phyloP scores from a whole-genome alignment of 306 rosid genomes.

The Nissolia schottii region DNA sequence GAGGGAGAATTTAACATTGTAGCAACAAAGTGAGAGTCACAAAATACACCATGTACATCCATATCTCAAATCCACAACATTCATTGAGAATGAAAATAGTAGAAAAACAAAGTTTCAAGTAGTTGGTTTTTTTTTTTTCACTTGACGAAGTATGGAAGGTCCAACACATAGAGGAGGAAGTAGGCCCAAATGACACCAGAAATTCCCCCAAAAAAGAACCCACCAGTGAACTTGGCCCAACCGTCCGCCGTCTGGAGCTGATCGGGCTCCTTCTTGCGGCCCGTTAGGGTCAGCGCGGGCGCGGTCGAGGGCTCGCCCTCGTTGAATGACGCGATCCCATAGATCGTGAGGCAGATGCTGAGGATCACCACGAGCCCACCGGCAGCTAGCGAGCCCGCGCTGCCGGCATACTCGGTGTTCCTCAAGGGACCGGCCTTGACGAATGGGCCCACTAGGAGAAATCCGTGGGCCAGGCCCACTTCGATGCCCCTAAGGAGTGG shows the following conservation, averaged over 20 bases:
- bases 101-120: background rate
- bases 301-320: constrained; percentile 94
- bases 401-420: constrained; percentile 61
- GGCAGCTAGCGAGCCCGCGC: constrained; percentile 83
- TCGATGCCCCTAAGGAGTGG: constrained; percentile 87
- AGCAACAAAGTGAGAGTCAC: constrained; percentile 14
- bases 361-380: constrained; percentile 85
- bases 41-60: constrained; percentile 29
- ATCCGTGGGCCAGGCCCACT: constrained; percentile 92
- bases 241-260: constrained; percentile 91
- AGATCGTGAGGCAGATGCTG: constrained; percentile 68
- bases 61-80: constrained; percentile 22
- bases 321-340: constrained; percentile 77
- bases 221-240: constrained; percentile 94
- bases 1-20: constrained; percentile 14
- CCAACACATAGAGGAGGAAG: constrained; percentile 65
- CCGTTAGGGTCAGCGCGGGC: constrained; percentile 73
- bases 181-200: constrained; percentile 95
- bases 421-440: constrained; percentile 88
- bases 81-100: background rate
- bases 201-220: constrained; percentile 95
- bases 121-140: too few relatives aligned
- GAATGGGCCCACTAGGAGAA: constrained; percentile 83
- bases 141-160: constrained; percentile 83
- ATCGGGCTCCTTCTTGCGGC: constrained; percentile 86